These are phyloP conservation scores for Apiotrichum veenhuisii DNA, from an alignment of 1,284 basidiomycete species.

Conservation along the genomic window DNA sequence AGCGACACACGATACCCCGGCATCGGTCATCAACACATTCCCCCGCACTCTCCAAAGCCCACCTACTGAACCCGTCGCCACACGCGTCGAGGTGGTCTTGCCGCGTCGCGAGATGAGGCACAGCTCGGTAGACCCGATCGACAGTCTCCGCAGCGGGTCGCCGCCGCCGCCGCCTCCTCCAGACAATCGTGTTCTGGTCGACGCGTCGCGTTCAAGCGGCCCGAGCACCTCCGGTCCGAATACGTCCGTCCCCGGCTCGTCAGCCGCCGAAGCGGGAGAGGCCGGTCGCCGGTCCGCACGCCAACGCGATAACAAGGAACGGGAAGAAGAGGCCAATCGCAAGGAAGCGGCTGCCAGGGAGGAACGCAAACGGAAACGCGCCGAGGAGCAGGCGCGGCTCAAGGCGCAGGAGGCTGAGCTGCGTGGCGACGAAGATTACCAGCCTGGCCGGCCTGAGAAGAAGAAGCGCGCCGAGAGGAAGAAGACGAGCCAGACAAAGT, in stretches of 20 bases:
- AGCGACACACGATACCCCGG: background rate
- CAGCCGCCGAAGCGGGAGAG: background rate
- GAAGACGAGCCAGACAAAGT: slow-evolving; percentile 6
- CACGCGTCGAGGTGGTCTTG: slow-evolving; percentile 5
- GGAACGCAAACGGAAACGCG: slow-evolving; percentile 21
- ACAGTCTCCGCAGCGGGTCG: background rate
- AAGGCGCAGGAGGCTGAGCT: slow-evolving; percentile 7
- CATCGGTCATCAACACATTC: background rate
- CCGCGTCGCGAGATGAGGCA: slow-evolving; percentile 7
- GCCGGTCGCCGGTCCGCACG: slow-evolving; percentile 12
- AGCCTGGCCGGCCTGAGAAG: background rate
- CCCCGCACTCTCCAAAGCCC: background rate
- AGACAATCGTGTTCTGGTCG: background rate
- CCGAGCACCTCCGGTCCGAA: background rate
- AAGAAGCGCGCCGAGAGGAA: slow-evolving; percentile 11
- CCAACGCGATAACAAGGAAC: slow-evolving; percentile 20
- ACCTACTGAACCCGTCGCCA: background rate
- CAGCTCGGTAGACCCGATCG: slow-evolving; percentile 6
- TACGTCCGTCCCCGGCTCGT: slow-evolving; percentile 2
- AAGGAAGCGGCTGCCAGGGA: slow-evolving; percentile 25
- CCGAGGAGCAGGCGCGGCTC: slow-evolving; percentile 17
- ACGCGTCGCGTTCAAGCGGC: slow-evolving; percentile 1
- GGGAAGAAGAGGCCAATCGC: slow-evolving; percentile 14
- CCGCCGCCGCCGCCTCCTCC: background rate
- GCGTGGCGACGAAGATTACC: slow-evolving; percentile 1